A percentile compares a stretch with the other conserved stretches of the same genome.
These are phyloP conservation scores for Penicillium sp. DNA, from an alignment of 2,329 filamentous ascomycete species.

Conservation along the genomic window DNA sequence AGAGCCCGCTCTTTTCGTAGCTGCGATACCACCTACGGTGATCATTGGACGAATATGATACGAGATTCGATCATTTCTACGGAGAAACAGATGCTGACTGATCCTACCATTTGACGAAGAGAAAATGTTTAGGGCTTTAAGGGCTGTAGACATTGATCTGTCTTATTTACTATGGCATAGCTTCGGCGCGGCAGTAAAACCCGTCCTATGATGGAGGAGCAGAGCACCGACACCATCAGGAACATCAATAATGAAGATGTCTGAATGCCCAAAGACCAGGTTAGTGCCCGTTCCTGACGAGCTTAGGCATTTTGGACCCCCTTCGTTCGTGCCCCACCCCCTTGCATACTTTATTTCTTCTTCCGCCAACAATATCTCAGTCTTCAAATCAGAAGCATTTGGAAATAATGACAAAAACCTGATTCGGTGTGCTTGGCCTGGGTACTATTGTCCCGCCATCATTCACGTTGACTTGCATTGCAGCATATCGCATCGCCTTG, in stretches of 20 bases:
- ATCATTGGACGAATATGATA: constrained; percentile 1
- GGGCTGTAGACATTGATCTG: neutral
- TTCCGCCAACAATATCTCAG: neutral
- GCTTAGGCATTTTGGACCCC: neutral
- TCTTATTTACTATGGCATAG: neutral
- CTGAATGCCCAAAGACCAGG: neutral
- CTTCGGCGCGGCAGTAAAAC: neutral
- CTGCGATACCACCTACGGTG: neutral
- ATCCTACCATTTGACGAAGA: neutral
- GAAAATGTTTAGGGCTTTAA: neutral
- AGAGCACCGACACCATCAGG: neutral
- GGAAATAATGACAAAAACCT: neutral
- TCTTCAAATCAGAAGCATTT: neutral
- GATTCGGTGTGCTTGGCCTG: neutral
- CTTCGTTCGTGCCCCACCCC: neutral
- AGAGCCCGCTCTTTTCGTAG: neutral
- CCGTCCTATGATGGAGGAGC: neutral
- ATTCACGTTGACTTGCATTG: constrained; percentile 19
- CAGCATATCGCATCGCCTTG: constrained; percentile 18
- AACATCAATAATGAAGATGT: neutral
- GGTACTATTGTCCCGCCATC: neutral
- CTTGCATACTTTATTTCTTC: constrained; percentile 3
- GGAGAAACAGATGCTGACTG: neutral
- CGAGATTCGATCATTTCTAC: neutral
- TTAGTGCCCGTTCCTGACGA: neutral